Conservation (phyloP, 495 filamentous ascomycete genomes). For the Penicillium herquei region DNA sequence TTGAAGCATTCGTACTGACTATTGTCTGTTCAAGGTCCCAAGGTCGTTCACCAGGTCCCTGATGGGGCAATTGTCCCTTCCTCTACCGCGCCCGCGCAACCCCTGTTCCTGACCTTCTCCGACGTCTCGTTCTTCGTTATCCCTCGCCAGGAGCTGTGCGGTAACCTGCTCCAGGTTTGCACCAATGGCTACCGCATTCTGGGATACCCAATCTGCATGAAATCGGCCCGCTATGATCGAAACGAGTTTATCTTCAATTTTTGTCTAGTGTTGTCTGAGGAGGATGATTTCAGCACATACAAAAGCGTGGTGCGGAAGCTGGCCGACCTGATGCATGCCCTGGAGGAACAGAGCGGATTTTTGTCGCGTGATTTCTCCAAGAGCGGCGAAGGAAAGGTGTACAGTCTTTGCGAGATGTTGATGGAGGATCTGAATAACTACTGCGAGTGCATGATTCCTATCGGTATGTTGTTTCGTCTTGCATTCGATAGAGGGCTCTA, state of each 20-base stretch:
- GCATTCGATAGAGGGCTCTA: neutral
- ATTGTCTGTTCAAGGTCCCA: conserved; percentile 60
- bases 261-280: conserved; percentile 76
- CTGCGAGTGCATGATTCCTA: conserved; percentile 95
- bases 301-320: conserved; percentile 82
- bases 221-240: conserved; percentile 69
- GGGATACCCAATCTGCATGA: conserved; percentile 86
- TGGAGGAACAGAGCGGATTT: conserved; percentile 85
- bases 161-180: conserved; percentile 73
- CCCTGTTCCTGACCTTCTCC: conserved; percentile 77
- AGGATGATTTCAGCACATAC: conserved; percentile 65
- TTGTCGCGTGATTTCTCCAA: conserved; percentile 50
- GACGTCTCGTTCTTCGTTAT: conserved; percentile 87
- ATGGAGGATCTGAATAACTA: conserved; percentile 97
- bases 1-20: conserved; percentile 10
- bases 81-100: conserved; percentile 45
- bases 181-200: conserved; percentile 77
- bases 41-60: conserved; percentile 59
- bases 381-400: conserved; percentile 61
- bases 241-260: conserved; percentile 99
- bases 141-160: conserved; percentile 86
- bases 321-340: conserved; percentile 76
- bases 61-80: conserved; percentile 69
- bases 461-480: conserved; percentile 53
- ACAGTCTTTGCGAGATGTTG: conserved; percentile 83